Evolutionary conservation across 306 rosid species (phyloP), one percentile per base, ranked within the genome.

Genomic region (Vicia villosa): DNA sequence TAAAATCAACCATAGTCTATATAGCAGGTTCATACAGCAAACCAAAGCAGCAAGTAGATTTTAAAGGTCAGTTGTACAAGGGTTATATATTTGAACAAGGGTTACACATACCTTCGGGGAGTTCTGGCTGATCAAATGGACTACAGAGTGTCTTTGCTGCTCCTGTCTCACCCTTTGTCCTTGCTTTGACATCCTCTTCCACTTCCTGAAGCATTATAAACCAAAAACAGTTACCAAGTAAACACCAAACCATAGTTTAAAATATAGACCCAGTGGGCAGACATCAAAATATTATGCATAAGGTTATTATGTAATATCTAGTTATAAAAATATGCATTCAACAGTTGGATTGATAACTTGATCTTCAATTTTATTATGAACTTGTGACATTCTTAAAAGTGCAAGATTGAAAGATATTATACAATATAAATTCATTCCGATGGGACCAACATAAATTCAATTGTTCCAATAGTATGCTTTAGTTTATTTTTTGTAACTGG

Each of bases 81-180:
- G n/a, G n/a, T n/a, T n/a, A n/a, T n/a, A n/a, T 2, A 17, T 30
- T 50, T 19, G 41, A 70, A 70, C 36, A n/a, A 49, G 24, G 58
- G 24, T 30, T 14, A n/a, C 2, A n/a, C n/a, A 30, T 88, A 95
- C 99, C 99, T 86, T 95, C 96, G 3, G 86, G 87, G 74, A 95
- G 93, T 75, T 81, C 93, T 5, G 95, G 97, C 91, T 95, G 99
- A 63, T 91, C 89, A 70, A 95, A 91, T 21, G 97, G 99, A n/a
- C 93, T 84, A 64, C 99, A 95, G 8, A 89, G 85, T 3, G 91
- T 83, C 79, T 92, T 92, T 10, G 95, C 89, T 55, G 97, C 97
- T 75, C 97, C 97, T 74, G 73, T 89, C 85, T 91, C 99, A 57
- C 95, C 99, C 85, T 85, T 95, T 28, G 99, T 95, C 70, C 88